Percentiles rank a stretch among this genome's conserved stretches.
Conservation (phyloP, 495 filamentous ascomycete species). For the Bathelium albidoporum region DNA sequence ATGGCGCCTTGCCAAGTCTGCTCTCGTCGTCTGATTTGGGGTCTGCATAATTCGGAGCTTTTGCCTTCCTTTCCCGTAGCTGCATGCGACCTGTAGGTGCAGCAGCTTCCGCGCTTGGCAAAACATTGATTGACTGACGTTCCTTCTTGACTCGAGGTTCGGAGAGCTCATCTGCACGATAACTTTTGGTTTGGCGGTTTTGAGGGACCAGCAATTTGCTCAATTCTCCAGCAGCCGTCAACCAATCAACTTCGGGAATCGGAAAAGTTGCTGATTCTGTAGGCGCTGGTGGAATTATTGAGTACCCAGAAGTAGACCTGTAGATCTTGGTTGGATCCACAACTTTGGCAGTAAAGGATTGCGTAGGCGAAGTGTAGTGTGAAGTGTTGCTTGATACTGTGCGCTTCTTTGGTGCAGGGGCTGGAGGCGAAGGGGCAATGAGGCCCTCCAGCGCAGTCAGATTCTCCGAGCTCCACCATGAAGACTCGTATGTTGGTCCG, state of each 20-base stretch:
- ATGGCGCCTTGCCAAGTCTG: constrained; percentile 28
- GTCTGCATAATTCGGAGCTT: constrained; percentile 33
- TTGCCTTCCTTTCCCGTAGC: constrained; percentile 61
- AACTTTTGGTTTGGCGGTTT: constrained; percentile 60
- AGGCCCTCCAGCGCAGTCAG: constrained; percentile 57
- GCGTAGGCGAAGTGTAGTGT: constrained; percentile 58
- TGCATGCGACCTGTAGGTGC: constrained; percentile 48
- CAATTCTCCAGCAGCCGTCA: constrained; percentile 66
- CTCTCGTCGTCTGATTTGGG: constrained; percentile 45
- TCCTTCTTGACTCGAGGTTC: constrained; percentile 45
- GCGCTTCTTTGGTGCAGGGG: constrained; percentile 41
- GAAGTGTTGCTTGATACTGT: constrained; percentile 44
- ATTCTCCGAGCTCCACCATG: constrained; percentile 64
- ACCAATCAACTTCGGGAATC: constrained; percentile 73
- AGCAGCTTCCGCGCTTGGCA: constrained; percentile 30
- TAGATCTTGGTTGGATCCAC: constrained; percentile 48
- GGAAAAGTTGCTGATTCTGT: constrained; percentile 46
- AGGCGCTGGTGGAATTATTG: constrained; percentile 18
- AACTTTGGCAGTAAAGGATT: constrained; percentile 67
- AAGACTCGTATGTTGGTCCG: constrained; percentile 42
- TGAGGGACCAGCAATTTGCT: constrained; percentile 72
- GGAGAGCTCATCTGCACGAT: constrained; percentile 60
- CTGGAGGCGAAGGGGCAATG: constrained; percentile 38
- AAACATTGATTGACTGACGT: constrained; percentile 41
- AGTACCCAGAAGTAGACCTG: constrained; percentile 34